A percentile compares a stretch with the other conserved stretches of the same genome.
These are phyloP conservation scores for Daldinia concentrica DNA, from an alignment of 495 filamentous ascomycete species.

Conservation along the genomic window DNA sequence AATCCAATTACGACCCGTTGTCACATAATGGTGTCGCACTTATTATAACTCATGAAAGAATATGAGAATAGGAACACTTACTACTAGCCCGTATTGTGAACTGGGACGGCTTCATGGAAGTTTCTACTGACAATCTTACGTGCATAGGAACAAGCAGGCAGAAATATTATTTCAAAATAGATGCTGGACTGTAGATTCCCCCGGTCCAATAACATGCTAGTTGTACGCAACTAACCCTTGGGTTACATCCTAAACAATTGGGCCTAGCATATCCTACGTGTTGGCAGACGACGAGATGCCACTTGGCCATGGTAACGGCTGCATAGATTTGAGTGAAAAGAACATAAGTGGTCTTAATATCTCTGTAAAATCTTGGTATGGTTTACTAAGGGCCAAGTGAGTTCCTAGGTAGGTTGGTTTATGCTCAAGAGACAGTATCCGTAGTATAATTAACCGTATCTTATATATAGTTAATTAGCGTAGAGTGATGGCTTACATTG, in stretches of 20 bases:
- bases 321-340: background rate
- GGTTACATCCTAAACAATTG: background rate
- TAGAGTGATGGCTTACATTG: too few species aligned
- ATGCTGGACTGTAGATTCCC: background rate
- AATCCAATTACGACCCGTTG: too few species aligned
- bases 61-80: background rate
- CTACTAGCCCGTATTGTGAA: background rate
- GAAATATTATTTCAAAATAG: background rate
- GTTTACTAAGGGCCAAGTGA: background rate
- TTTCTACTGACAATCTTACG: background rate
- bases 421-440: background rate
- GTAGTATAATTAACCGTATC: background rate
- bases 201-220: background rate
- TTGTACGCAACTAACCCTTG: background rate
- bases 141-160: background rate
- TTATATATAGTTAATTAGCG: too few species aligned
- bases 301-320: background rate
- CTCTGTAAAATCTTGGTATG: background rate
- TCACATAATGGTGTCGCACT: background rate
- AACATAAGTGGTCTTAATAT: background rate
- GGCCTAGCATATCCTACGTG: background rate
- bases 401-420: background rate
- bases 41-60: background rate
- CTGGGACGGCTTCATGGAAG: background rate
- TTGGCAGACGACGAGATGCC: background rate